A percentile compares a stretch with the other conserved stretches of the same genome.
Conservation (phyloP, 805 yeast genomes). For the Cyberlindnera petersonii region DNA sequence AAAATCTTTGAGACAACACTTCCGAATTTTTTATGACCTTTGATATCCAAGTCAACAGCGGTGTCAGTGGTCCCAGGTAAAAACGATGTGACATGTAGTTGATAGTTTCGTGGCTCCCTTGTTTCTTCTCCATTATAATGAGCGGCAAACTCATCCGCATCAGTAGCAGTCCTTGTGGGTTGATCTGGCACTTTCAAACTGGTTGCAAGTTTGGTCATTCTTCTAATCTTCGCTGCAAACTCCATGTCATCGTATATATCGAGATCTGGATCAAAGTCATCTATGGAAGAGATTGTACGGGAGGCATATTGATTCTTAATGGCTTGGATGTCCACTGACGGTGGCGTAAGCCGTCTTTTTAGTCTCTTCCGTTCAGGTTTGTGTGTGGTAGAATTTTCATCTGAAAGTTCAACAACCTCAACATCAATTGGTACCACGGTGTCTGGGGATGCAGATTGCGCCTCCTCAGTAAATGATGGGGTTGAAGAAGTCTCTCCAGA, state of each 20-base stretch:
- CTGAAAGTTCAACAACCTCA: conserved; percentile 2
- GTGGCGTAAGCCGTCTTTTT: conserved; percentile 8
- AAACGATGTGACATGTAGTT: conserved; percentile 15
- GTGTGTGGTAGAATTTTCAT: conserved; percentile 5
- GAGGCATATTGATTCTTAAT: not conserved
- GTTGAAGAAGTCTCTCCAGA: not conserved
- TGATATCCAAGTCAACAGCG: conserved; percentile 12
- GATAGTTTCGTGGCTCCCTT: conserved; percentile 8
- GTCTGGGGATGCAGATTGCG: not conserved
- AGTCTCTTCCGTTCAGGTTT: conserved; percentile 3
- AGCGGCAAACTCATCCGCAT: not conserved
- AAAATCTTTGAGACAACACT: conserved; percentile 15
- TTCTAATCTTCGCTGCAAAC: not conserved
- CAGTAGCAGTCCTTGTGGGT: not conserved
- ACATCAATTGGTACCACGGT: not conserved
- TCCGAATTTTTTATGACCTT: conserved; percentile 20
- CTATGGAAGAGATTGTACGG: not conserved
- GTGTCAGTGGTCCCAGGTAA: conserved; percentile 21
- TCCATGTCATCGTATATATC: conserved; percentile 12
- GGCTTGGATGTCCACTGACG: conserved; percentile 19
- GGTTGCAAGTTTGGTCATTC: conserved; percentile 1
- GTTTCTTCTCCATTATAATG: not conserved
- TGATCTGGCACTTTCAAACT: not conserved
- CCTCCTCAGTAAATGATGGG: not conserved
- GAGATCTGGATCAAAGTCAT: conserved; percentile 4